These are phyloP conservation scores for Sordariomycetes sp. DNA, from an alignment of 2,329 filamentous ascomycete genomes.

Conservation along the genomic window DNA sequence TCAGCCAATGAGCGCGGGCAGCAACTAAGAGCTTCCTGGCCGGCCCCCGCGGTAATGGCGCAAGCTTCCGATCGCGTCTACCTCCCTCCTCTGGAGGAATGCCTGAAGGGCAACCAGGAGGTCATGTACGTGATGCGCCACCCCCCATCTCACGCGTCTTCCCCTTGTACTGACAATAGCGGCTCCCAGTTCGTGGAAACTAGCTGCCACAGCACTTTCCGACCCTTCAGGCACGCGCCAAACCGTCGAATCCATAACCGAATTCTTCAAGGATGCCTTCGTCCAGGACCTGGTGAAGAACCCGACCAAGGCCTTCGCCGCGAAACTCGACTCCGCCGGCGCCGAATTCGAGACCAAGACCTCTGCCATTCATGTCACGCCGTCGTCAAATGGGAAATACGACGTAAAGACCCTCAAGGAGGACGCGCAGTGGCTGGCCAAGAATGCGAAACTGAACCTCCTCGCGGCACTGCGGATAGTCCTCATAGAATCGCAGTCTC, in stretches of 20 bases:
- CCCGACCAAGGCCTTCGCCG: slow-evolving; percentile 54
- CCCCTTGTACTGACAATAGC: background rate
- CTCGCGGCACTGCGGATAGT: slow-evolving; percentile 68
- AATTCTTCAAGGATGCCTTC: slow-evolving; percentile 59
- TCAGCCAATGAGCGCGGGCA: slow-evolving; percentile 1
- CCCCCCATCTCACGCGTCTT: background rate
- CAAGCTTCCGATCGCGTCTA: slow-evolving; percentile 57
- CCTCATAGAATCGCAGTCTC: slow-evolving; percentile 71
- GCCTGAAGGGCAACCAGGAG: slow-evolving; percentile 66
- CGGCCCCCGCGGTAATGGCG: slow-evolving; percentile 42
- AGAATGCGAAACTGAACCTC: slow-evolving; percentile 65
- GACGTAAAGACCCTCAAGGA: slow-evolving; percentile 70
- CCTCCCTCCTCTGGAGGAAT: slow-evolving; percentile 75
- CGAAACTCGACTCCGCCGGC: slow-evolving; percentile 50
- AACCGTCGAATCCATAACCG: slow-evolving; percentile 39
- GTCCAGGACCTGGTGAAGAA: slow-evolving; percentile 55
- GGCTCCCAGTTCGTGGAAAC: slow-evolving; percentile 42
- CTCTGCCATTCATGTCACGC: slow-evolving; percentile 71
- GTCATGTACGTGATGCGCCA: slow-evolving; percentile 51
- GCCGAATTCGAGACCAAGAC: slow-evolving; percentile 71
- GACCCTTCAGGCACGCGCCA: slow-evolving; percentile 44
- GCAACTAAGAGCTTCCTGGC: background rate
- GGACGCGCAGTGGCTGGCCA: slow-evolving; percentile 77
- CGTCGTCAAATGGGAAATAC: slow-evolving; percentile 51
- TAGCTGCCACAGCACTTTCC: slow-evolving; percentile 39